Percentiles rank a stretch among this genome's conserved stretches.
These are phyloP conservation scores for Heimioporus sp. DNA, from an alignment of 768 basidiomycete genomes.

Conservation along the genomic window DNA sequence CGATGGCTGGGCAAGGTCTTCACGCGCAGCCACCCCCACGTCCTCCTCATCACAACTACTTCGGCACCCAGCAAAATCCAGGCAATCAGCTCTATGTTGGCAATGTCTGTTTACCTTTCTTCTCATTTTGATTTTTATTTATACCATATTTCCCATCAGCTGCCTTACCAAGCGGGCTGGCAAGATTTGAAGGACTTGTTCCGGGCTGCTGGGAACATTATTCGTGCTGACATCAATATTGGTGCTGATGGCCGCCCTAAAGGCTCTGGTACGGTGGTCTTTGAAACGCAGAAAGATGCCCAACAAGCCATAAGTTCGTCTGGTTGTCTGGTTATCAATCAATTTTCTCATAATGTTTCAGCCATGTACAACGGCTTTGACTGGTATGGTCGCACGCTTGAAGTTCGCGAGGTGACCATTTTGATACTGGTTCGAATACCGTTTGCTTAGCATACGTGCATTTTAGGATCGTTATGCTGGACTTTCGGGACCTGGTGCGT, in stretches of 20 bases:
- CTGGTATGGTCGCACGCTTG: conserved; percentile 93
- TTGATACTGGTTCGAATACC: background rate
- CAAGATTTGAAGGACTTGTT: conserved; percentile 98
- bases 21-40: conserved; percentile 80
- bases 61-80: conserved; percentile 54
- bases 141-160: conserved; percentile 39
- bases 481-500: conserved; percentile 61
- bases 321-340: background rate
- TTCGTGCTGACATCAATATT: conserved; percentile 94
- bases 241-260: conserved; percentile 91
- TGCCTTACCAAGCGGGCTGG: conserved; percentile 98
- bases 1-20: conserved; percentile 89
- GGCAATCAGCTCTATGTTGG: conserved; percentile 93
- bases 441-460: background rate
- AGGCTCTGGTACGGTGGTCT: conserved; percentile 97
- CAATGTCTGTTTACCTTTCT: conserved; percentile 56
- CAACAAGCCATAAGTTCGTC: conserved; percentile 85
- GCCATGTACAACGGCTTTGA: conserved; percentile 97
- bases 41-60: conserved; percentile 77
- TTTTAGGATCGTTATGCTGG: conserved; percentile 84
- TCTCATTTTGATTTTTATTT: background rate
- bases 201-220: conserved; percentile 91
- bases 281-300: conserved; percentile 88
- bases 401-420: conserved; percentile 83
- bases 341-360: conserved; percentile 30